Evolutionary conservation across 768 basidiomycete genomes (phyloP), one percentile per base, ranked within the genome.

Genomic region (Cystofilobasidium macerans): DNA sequence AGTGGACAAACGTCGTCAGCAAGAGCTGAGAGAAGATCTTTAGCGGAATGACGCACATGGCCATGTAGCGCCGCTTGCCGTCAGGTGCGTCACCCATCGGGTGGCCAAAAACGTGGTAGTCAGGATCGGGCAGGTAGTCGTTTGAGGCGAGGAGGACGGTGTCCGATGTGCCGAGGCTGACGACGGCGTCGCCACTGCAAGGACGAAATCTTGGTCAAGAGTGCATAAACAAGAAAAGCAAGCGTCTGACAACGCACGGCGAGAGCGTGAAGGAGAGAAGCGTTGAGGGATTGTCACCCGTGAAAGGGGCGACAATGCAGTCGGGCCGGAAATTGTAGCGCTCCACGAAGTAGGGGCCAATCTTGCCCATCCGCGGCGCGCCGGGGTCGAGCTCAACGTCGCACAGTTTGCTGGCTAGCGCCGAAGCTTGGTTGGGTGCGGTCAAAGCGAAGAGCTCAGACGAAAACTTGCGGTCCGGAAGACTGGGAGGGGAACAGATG

Each of bases 111-210:
- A 74, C 70, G 65, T 76, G 75, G 62, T 72, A 75, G 53, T 77
- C 73, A 1, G 72, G 57, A 26, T 38, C 69, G 30, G 74, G 75
- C 32, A 69, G 79, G 67, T 82, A 80, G 9, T 82, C 77, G 7
- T 84, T 68, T 4, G 77, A 74, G 0, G 85, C 7, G 47, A 93
- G 81, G 22, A 93, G 81, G 69, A 90, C 82, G 3, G 89, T 92
- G 0, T 89, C 90, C 0, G 89, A 90, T 16, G 89, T 94, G 28
- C 90, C 90, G 26, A 92, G 80, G 12, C 89, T 91, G 32, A 92
- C 82, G 24, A 92, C 78, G 24, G 87, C 89, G 72, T 92, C 89
- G 58, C 86, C 86, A 1, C 65, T 67, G 45, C n/a, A 32, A 30
- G 32, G 12, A 4, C 26, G 8, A 59, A 47, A n/a, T n/a, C n/a